Percentiles rank a stretch among this genome's conserved stretches.
Conservation (phyloP, 2,329 filamentous ascomycete species). For the Xylariaceae sp. region DNA sequence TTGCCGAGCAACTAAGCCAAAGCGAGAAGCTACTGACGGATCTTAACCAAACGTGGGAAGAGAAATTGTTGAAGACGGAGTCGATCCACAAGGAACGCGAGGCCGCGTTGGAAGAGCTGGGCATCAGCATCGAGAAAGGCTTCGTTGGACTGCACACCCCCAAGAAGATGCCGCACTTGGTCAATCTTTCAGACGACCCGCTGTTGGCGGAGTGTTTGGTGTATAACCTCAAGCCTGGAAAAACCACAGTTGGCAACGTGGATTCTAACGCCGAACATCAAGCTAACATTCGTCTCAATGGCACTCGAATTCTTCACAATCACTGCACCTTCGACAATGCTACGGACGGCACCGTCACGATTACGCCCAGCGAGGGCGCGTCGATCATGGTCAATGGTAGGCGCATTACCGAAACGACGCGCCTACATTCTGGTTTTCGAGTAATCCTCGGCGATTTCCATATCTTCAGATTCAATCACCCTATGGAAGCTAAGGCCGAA, state of each 20-base stretch:
- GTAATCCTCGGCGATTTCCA: conserved; percentile 97
- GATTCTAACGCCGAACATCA: conserved; percentile 70
- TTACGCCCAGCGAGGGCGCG: conserved; percentile 84
- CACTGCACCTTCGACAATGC: conserved; percentile 91
- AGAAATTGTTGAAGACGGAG: conserved; percentile 91
- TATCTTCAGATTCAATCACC: conserved; percentile 97
- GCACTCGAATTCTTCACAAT: conserved; percentile 83
- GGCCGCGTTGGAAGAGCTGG: conserved; percentile 87
- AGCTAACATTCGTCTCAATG: conserved; percentile 88
- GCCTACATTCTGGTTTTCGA: conserved; percentile 85
- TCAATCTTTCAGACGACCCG: conserved; percentile 94
- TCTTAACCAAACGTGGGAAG: conserved; percentile 97
- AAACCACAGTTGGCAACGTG: conserved; percentile 89
- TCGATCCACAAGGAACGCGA: conserved; percentile 97
- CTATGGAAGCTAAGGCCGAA: conserved; percentile 90
- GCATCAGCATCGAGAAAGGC: conserved; percentile 98
- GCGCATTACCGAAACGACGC: conserved; percentile 77
- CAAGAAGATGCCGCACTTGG: conserved; percentile 98
- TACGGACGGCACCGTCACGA: conserved; percentile 82
- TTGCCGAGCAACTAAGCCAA: conserved; percentile 91
- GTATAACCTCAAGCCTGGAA: conserved; percentile 95
- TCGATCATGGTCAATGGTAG: conserved; percentile 98
- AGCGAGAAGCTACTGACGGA: conserved; percentile 95
- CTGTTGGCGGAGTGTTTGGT: conserved; percentile 92
- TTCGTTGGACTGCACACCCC: conserved; percentile 93